Evolutionary conservation across 441 rosid genomes (phyloP), one percentile per base, ranked within the genome.

Genomic region (Flueggea neowawraea): DNA sequence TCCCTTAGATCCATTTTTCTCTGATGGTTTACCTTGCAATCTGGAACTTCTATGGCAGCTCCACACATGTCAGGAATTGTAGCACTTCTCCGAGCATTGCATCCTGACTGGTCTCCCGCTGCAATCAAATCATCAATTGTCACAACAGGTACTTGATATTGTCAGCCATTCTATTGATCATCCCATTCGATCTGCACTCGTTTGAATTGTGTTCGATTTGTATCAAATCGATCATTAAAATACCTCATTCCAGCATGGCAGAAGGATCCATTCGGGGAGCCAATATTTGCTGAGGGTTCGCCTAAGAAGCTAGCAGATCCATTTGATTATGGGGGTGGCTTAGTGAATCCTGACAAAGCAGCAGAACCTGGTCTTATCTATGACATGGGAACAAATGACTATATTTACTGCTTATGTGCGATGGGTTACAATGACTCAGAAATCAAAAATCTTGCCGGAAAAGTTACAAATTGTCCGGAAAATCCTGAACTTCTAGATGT

Each of bases 51-150:
- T n/a, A n/a, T n/a, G n/a, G n/a, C n/a, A n/a, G 88, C 91, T 66
- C 97, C 97, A 65, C 97, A 86, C 72, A 52, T 88, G 66, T 83
- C 95, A 36, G 93, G 97, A 41, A 79, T 90, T 12, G 91, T 86
- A 36, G 93, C 93, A 50, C 70, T 88, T 58, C 68, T 88, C 61
- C 84, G 82, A 72, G 95, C 86, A 60, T 81, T 76, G 61, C 87
- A 84, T 48, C 82, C 81, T 39, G 62, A 64, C 10, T 84, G 87
- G 72, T 81, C 88, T 64, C 95, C 97, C 31, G 74, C 93, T 58
- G 88, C 95, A 43, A 78, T 88, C 70, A 91, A 81, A 70, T 90
- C 95, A 45, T 93, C 95, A 31, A 85, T 90, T 60, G 84, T 94
- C 64, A 90, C 97, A 51, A 80, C 95, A 4, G 79, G 90, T 31